phyloP scores from a whole-genome alignment of 2,329 filamentous ascomycete species.

The Aspergillus brasiliensis region DNA sequence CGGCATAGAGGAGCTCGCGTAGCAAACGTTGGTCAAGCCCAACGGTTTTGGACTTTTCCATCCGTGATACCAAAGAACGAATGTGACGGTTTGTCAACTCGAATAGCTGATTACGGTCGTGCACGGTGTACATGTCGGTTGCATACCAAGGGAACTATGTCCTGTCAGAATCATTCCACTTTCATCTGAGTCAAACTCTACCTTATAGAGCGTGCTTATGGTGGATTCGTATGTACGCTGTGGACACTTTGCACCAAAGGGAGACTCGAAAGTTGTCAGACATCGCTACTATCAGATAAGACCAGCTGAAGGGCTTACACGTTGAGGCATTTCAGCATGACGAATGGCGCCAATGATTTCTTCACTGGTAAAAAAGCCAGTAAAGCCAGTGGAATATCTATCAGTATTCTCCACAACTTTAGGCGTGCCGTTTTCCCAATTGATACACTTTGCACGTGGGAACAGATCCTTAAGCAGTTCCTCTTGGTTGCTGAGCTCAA shows the following conservation, averaged over 20 bases:
- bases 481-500: conserved; percentile 50
- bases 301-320: conserved; percentile 42
- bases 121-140: conserved; percentile 47
- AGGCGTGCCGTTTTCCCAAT: conserved; percentile 45
- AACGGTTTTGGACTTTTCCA: conserved; percentile 48
- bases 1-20: conserved; percentile 42
- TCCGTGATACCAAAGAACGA: conserved; percentile 67
- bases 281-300: not conserved
- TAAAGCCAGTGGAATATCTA: conserved; percentile 52
- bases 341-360: conserved; percentile 51
- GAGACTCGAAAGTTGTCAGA: conserved; percentile 41
- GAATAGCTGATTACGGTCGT: conserved; percentile 51
- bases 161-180: conserved; percentile 12
- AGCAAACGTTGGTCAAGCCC: conserved; percentile 44
- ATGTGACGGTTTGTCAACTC: conserved; percentile 57
- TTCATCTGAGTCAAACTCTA: conserved; percentile 21
- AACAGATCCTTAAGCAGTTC: conserved; percentile 55
- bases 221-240: conserved; percentile 57
- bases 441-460: conserved; percentile 53
- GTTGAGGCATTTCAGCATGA: conserved; percentile 52
- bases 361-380: conserved; percentile 54
- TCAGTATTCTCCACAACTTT: conserved; percentile 39
- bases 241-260: conserved; percentile 51
- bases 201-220: conserved; percentile 56
- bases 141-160: conserved; percentile 55